phyloP scores from a whole-genome alignment of 495 filamentous ascomycete genomes.

The Aspergillus avenaceus region DNA sequence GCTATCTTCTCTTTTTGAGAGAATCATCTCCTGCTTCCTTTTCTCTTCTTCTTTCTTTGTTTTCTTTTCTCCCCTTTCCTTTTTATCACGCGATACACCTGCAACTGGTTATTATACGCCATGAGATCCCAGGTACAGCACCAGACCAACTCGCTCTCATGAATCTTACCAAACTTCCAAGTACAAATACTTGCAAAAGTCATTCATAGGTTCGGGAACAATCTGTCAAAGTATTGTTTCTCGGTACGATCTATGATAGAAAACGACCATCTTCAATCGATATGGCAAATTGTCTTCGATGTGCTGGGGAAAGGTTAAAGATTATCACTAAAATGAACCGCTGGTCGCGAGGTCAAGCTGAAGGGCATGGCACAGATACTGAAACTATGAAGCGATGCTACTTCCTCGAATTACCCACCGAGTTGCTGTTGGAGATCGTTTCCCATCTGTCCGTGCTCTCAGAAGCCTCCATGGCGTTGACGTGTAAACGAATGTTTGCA shows the following conservation, averaged over 20 bases:
- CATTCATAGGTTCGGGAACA: constrained; percentile 6
- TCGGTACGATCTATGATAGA: constrained; percentile 15
- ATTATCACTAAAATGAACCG: constrained; percentile 29
- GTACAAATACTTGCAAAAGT: constrained; percentile 2
- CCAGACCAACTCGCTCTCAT: constrained; percentile 7
- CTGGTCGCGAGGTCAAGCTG: constrained; percentile 20
- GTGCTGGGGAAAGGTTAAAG: constrained; percentile 32
- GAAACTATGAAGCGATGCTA: constrained; percentile 24
- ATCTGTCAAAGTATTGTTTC: constrained; percentile 7
- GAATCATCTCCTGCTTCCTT: too few species aligned
- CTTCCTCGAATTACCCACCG: constrained; percentile 42
- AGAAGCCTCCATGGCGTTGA: constrained; percentile 40
- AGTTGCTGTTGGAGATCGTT: constrained; percentile 39
- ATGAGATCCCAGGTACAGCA: constrained; percentile 12
- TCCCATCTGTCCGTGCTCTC: constrained; percentile 36
- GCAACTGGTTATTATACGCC: constrained; percentile 11
- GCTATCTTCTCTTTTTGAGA: constrained; percentile 1
- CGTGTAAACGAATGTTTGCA: constrained; percentile 39
- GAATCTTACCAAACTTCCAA: constrained; percentile 8
- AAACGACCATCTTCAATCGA: constrained; percentile 9
- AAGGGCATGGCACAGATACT: constrained; percentile 12
- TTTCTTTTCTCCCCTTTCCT: neutral
- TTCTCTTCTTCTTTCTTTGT: neutral
- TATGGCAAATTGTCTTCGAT: constrained; percentile 29
- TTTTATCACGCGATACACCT: constrained; percentile 15